A percentile compares a stretch with the other conserved stretches of the same genome.
phyloP scores from a whole-genome alignment of 1,284 basidiomycete species.

The Boletus nobilissimus region DNA sequence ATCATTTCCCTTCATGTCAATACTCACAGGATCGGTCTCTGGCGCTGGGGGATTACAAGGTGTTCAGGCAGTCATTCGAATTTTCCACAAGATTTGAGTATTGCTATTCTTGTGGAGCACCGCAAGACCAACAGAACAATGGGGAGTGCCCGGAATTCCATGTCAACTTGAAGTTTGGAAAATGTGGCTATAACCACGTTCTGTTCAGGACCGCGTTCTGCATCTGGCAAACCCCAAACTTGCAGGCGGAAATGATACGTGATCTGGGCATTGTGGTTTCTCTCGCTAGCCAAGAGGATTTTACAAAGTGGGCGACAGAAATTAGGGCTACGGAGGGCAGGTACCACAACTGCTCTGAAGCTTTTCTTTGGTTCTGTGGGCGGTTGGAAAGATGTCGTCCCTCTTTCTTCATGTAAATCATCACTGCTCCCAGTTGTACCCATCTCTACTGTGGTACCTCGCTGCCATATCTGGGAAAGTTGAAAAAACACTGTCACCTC shows the following conservation, averaged over 20 bases:
- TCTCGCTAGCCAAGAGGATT: neutral
- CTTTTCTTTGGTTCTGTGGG: slow-evolving; percentile 16
- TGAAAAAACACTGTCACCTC: no score
- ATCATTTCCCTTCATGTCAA: slow-evolving; percentile 7
- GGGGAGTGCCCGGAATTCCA: slow-evolving; percentile 10
- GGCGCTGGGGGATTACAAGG: neutral
- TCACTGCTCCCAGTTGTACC: neutral
- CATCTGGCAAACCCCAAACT: slow-evolving; percentile 5
- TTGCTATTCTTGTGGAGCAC: neutral
- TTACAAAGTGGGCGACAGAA: neutral
- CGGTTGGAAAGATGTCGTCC: neutral
- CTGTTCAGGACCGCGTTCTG: slow-evolving; percentile 5
- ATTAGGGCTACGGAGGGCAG: neutral
- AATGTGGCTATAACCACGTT: slow-evolving; percentile 14
- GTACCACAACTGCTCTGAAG: slow-evolving; percentile 5
- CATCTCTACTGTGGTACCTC: no score
- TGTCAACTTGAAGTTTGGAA: neutral
- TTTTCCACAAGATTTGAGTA: slow-evolving; percentile 5
- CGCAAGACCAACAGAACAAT: neutral
- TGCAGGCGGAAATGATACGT: neutral
- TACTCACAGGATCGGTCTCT: neutral
- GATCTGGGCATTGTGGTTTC: neutral
- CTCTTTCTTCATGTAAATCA: slow-evolving; percentile 7
- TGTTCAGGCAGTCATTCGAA: neutral
- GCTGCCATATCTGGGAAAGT: no score